Conservation (phyloP, 352 stramenopile species). For the Phytopythium mirpurense region DNA sequence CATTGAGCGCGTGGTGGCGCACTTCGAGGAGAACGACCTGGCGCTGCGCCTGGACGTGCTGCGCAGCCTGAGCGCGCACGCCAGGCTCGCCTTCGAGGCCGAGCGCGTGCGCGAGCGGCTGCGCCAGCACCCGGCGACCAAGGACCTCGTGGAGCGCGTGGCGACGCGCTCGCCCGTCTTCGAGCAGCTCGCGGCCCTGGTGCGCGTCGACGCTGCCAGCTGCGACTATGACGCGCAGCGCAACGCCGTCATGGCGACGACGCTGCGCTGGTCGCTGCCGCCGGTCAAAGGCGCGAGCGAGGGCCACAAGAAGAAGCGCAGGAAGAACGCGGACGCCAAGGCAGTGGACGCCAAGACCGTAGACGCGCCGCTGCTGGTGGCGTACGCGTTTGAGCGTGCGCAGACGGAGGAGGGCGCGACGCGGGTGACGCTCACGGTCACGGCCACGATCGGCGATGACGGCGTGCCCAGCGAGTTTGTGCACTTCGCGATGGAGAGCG, state of each 20-base stretch:
- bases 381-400: constrained; percentile 50
- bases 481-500: constrained; percentile 49
- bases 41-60: constrained; percentile 67
- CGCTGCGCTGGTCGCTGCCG: constrained; percentile 48
- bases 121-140: constrained; percentile 47
- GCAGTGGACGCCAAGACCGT: constrained; percentile 7
- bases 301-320: constrained; percentile 37
- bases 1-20: constrained; percentile 65
- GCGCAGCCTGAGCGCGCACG: constrained; percentile 46
- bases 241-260: constrained; percentile 54
- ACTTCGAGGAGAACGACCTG: constrained; percentile 67
- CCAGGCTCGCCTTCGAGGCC: constrained; percentile 64
- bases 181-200: constrained; percentile 29
- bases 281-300: constrained; percentile 7
- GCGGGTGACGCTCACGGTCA: constrained; percentile 38
- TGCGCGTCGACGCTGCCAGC: constrained; percentile 50
- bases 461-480: constrained; percentile 40
- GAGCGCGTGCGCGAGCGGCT: constrained; percentile 57
- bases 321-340: constrained; percentile 13
- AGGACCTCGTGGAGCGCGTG: constrained; percentile 52
- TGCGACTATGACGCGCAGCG: constrained; percentile 59
- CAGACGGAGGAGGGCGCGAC: constrained; percentile 26
- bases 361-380: constrained; percentile 27
- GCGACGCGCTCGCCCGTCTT: constrained; percentile 40
- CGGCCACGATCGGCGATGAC: constrained; percentile 32